Percentiles rank a stretch among this genome's conserved stretches.
Conservation (phyloP, 192 early-diverging fungal genomes). For the Fimicolochytrium jonesii region DNA sequence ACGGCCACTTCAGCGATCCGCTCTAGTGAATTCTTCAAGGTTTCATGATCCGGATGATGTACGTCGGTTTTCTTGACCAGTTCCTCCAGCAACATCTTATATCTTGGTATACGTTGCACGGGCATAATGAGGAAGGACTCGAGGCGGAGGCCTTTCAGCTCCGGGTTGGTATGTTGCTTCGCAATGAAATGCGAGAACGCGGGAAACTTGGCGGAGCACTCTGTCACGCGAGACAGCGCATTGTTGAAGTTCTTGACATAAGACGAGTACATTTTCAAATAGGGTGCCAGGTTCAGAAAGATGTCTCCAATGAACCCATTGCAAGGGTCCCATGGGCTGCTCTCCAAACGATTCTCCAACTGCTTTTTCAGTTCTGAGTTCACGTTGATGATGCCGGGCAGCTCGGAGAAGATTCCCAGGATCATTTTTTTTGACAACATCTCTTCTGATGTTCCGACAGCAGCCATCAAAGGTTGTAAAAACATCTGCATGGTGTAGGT, state of each 20-base stretch:
- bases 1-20: constrained; percentile 63
- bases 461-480: constrained; percentile 20
- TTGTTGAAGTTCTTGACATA: constrained; percentile 36
- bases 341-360: constrained; percentile 20
- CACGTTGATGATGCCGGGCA: constrained; percentile 23
- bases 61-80: constrained; percentile 57
- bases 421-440: constrained; percentile 27
- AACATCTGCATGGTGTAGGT: constrained; percentile 26
- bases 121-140: constrained; percentile 82
- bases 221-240: constrained; percentile 21
- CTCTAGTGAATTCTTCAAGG: constrained; percentile 59
- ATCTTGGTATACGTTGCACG: constrained; percentile 89
- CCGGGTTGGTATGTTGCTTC: constrained; percentile 41
- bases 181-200: constrained; percentile 25
- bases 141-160: constrained; percentile 60
- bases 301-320: constrained; percentile 26
- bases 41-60: constrained; percentile 70
- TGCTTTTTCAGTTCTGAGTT: constrained; percentile 26
- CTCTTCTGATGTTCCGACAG: constrained; percentile 11
- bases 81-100: constrained; percentile 37
- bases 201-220: constrained; percentile 1
- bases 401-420: constrained; percentile 22
- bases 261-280: constrained; percentile 29
- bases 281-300: constrained; percentile 30
- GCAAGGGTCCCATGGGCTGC: not conserved